A percentile compares a stretch with the other conserved stretches of the same genome.
phyloP scores from a whole-genome alignment of 192 early-diverging fungal species.

The Gaertneriomyces sp. region DNA sequence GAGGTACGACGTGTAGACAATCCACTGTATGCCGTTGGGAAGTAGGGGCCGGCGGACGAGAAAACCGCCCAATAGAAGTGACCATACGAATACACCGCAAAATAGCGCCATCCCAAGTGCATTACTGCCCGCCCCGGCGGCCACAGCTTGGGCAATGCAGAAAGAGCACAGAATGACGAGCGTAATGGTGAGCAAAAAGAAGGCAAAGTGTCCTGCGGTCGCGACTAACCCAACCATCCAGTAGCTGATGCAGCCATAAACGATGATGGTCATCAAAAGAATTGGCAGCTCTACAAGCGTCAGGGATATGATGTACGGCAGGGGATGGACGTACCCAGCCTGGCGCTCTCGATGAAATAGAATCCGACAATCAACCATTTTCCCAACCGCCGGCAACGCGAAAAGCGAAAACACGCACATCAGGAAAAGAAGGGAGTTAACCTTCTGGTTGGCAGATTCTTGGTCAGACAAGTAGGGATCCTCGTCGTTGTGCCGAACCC shows the following conservation, averaged over 20 bases:
- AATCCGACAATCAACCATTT: neutral
- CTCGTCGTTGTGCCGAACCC: too few relatives aligned
- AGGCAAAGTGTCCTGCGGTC: neutral
- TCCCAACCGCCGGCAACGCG: neutral
- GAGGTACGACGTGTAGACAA: neutral
- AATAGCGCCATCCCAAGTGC: neutral
- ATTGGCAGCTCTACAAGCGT: neutral
- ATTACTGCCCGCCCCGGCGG: neutral
- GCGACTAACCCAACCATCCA: neutral
- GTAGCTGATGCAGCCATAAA: conserved; percentile 1
- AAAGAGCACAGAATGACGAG: neutral
- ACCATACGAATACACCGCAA: neutral
- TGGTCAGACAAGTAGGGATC: neutral
- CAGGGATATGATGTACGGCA: neutral
- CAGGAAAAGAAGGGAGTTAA: neutral
- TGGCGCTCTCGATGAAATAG: neutral
- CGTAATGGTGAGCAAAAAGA: neutral
- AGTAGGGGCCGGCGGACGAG: neutral
- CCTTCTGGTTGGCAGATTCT: conserved; percentile 1
- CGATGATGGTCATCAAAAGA: neutral
- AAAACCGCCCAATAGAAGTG: conserved; percentile 5
- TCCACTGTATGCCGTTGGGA: conserved; percentile 10
- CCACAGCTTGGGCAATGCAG: neutral
- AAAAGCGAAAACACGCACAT: conserved; percentile 1
- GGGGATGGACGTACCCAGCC: neutral